Percentiles rank a stretch among this genome's conserved stretches.
Evolutionary conservation across 164 flowering plant genomes (phyloP).

Genomic region (Berberis thunbergii): DNA sequence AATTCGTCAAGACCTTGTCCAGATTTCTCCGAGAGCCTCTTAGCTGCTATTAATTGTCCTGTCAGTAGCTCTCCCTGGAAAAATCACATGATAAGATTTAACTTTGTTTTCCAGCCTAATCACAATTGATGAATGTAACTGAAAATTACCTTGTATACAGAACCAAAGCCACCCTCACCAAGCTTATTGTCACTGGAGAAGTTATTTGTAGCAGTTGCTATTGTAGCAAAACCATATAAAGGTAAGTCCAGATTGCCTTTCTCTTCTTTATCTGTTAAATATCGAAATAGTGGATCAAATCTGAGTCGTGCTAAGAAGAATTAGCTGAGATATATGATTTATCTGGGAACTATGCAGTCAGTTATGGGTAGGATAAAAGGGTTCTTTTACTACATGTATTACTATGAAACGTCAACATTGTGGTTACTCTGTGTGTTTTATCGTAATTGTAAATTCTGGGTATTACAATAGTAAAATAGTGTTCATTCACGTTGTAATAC

Average conservation of each 20-base stretch:
- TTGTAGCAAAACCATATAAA: background rate
- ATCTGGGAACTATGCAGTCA: no score
- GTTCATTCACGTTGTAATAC: no score
- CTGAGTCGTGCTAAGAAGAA: no score
- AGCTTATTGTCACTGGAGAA: background rate
- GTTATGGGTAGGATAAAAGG: no score
- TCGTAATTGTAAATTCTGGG: no score
- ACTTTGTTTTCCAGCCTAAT: background rate
- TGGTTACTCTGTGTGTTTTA: no score
- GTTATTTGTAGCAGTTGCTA: background rate
- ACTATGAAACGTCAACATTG: no score
- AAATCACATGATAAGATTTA: background rate
- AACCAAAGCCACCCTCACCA: background rate
- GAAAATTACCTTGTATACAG: background rate
- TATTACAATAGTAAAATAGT: no score
- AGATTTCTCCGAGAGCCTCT: conserved; percentile 6
- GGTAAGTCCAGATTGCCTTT: background rate
- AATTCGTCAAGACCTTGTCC: background rate
- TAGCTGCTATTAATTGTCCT: conserved; percentile 3
- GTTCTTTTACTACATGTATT: no score
- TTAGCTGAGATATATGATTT: no score
- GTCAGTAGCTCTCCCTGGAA: background rate
- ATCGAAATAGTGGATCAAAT: no score
- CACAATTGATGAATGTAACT: background rate
- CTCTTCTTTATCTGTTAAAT: background rate